A percentile compares a stretch with the other conserved stretches of the same genome.
Evolutionary conservation across 345 rosid species (phyloP).

Genomic region (Camelina hispida): DNA sequence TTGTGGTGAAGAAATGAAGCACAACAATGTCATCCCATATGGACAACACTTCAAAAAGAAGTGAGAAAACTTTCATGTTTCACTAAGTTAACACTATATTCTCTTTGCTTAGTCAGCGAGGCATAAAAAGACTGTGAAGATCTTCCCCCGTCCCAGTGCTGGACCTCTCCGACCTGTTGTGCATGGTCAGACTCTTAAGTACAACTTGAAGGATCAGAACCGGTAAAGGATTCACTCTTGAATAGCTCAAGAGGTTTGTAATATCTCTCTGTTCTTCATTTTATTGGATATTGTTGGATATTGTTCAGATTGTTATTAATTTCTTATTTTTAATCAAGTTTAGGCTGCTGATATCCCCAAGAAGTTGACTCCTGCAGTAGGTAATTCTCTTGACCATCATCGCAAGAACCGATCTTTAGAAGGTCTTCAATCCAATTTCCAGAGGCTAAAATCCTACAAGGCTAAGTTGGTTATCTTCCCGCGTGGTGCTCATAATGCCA

Average conservation of each 20-base stretch:
- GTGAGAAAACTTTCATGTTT: no score
- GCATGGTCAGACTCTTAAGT: constrained; percentile 79
- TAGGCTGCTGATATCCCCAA: constrained; percentile 61
- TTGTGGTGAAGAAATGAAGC: constrained; percentile 61
- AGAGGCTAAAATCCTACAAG: constrained; percentile 89
- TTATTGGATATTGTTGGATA: no score
- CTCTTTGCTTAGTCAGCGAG: constrained; percentile 56
- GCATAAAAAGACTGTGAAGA: constrained; percentile 82
- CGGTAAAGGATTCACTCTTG: constrained; percentile 83
- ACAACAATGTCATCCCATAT: constrained; percentile 75
- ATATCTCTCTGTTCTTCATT: no score
- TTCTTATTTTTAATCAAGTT: neutral
- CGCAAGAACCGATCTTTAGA: constrained; percentile 75
- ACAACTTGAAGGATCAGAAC: constrained; percentile 82
- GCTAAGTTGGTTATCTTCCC: constrained; percentile 91
- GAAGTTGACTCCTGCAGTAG: constrained; percentile 75
- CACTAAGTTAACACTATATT: no score
- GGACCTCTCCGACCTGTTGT: constrained; percentile 86
- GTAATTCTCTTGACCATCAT: constrained; percentile 75
- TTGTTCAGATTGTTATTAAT: neutral
- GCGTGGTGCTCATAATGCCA: constrained; percentile 66
- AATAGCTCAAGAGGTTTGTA: constrained; percentile 82
- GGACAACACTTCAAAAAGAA: constrained; percentile 87
- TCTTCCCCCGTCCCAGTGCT: constrained; percentile 75
- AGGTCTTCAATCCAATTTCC: constrained; percentile 72